phyloP scores from a whole-genome alignment of 768 basidiomycete genomes.

The Multifurca ochricompacta region DNA sequence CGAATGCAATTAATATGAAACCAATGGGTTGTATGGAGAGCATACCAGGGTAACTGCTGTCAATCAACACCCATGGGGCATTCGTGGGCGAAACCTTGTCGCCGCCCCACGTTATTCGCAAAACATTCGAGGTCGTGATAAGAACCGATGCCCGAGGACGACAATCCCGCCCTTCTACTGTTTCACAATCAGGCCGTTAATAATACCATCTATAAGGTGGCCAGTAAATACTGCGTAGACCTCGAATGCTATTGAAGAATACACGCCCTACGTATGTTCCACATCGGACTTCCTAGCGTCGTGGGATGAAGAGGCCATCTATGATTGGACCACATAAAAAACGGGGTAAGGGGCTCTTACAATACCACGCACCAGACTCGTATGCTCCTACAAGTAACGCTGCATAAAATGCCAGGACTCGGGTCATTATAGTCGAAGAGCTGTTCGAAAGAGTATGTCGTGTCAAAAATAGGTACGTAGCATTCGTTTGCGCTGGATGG shows the following conservation, averaged over 20 bases:
- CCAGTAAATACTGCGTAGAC: conserved; percentile 27
- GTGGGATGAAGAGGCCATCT: conserved; percentile 58
- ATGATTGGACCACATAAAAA: conserved; percentile 47
- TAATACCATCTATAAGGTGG: conserved; percentile 58
- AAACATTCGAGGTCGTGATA: conserved; percentile 68
- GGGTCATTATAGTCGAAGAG: conserved; percentile 47
- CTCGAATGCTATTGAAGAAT: neutral
- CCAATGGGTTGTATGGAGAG: neutral
- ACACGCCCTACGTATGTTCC: conserved; percentile 27
- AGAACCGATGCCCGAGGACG: conserved; percentile 67
- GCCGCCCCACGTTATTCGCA: conserved; percentile 53
- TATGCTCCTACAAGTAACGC: conserved; percentile 68
- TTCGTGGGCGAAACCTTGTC: conserved; percentile 48
- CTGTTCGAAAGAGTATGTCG: conserved; percentile 47
- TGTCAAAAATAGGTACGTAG: conserved; percentile 29
- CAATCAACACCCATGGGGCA: conserved; percentile 37
- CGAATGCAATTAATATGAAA: conserved; percentile 45
- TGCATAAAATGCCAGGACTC: conserved; percentile 69
- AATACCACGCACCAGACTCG: conserved; percentile 28
- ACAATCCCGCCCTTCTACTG: conserved; percentile 56
- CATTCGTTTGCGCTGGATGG: conserved; percentile 20
- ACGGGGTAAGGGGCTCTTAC: neutral
- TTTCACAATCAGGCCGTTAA: conserved; percentile 59
- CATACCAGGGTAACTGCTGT: conserved; percentile 36
- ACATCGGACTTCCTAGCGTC: conserved; percentile 58